Conservation (phyloP, 345 rosid species). For the Theobroma cacao region DNA sequence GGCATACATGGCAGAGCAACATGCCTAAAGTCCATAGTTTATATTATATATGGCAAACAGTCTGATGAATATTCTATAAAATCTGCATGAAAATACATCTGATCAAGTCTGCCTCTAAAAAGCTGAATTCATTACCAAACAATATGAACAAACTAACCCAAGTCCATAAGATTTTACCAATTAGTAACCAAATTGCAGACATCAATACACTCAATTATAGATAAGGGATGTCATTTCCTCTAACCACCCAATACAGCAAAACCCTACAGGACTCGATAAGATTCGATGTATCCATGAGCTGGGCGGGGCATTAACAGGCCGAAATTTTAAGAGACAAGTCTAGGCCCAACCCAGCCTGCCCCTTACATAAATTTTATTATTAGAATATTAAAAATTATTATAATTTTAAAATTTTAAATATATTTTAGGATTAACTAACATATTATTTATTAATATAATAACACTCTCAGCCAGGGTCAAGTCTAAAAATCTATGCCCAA, state of each 20-base stretch:
- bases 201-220: neutral
- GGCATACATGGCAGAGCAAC: neutral
- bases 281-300: neutral
- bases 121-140: neutral
- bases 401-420: too few species aligned
- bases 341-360: too few species aligned
- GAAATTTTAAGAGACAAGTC: too few species aligned
- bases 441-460: too few species aligned
- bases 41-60: neutral
- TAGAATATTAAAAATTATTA: too few species aligned
- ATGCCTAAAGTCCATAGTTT: neutral
- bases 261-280: neutral
- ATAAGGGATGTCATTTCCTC: neutral
- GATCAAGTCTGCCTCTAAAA: neutral
- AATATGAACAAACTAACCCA: neutral
- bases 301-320: neutral
- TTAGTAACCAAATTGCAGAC: neutral
- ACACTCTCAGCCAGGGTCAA: neutral
- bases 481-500: neutral
- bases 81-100: neutral
- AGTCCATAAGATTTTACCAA: neutral
- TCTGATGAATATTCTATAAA: neutral
- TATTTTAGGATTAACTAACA: neutral
- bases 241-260: neutral
- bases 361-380: too few species aligned